Evolutionary conservation across 768 basidiomycete species (phyloP).

Genomic region (Asterophora parasitica): DNA sequence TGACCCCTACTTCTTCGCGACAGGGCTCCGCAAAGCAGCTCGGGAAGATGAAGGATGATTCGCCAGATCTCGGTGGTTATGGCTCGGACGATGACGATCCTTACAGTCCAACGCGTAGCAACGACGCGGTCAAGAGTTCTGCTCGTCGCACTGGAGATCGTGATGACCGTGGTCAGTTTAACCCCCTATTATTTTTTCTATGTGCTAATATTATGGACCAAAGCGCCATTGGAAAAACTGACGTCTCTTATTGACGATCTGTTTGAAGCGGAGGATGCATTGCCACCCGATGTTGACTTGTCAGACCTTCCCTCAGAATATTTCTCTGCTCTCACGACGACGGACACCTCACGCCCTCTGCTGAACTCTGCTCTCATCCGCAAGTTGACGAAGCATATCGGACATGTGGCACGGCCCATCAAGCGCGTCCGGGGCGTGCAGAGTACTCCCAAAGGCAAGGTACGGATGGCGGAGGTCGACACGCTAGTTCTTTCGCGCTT

Average conservation of each 20-base stretch:
- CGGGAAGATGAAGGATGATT: conserved; percentile 28
- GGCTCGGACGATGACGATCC: conserved; percentile 45
- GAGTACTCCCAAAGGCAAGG: conserved; percentile 46
- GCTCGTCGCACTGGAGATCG: conserved; percentile 65
- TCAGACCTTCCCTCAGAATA: conserved; percentile 51
- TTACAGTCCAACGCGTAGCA: conserved; percentile 24
- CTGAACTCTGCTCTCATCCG: conserved; percentile 53
- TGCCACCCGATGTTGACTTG: conserved; percentile 53
- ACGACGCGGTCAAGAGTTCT: conserved; percentile 42
- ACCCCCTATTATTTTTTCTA: neutral
- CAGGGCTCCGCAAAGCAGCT: conserved; percentile 21
- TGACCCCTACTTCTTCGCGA: conserved; percentile 38
- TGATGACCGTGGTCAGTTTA: conserved; percentile 62
- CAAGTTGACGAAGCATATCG: conserved; percentile 68
- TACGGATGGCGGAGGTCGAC: conserved; percentile 67
- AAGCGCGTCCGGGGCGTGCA: conserved; percentile 52
- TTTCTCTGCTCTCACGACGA: conserved; percentile 55
- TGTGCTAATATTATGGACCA: neutral
- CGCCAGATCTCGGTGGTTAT: conserved; percentile 52
- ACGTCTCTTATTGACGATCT: conserved; percentile 75
- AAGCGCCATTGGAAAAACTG: conserved; percentile 74
- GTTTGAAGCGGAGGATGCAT: conserved; percentile 73
- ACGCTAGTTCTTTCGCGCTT: conserved; percentile 55
- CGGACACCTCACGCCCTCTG: conserved; percentile 54
- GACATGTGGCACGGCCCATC: conserved; percentile 59